A percentile compares a stretch with the other conserved stretches of the same genome.
These are phyloP conservation scores for Colletotrichum gigasporum DNA, from an alignment of 2,329 filamentous ascomycete species.

Conservation along the genomic window DNA sequence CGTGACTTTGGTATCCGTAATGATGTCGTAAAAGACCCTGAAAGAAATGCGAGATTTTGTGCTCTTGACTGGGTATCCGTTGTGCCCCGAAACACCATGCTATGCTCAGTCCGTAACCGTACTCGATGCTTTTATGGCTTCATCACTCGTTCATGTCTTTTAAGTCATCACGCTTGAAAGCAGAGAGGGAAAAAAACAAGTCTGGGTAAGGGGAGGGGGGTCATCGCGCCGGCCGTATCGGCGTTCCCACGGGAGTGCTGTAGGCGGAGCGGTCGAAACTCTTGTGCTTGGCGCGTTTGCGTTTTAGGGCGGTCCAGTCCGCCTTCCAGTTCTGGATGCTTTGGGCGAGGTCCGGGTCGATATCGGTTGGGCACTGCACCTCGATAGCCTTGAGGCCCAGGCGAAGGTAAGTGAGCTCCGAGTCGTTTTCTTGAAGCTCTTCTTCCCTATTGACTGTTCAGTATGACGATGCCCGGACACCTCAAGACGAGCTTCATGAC, in stretches of 20 bases:
- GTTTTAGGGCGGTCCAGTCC: slow-evolving; percentile 65
- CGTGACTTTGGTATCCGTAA: slow-evolving; percentile 21
- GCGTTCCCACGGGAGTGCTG: slow-evolving; percentile 27
- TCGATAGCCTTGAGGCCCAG: slow-evolving; percentile 72
- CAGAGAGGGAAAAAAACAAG: slow-evolving; percentile 20
- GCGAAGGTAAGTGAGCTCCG: slow-evolving; percentile 68
- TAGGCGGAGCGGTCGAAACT: slow-evolving; percentile 29
- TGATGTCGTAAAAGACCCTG: slow-evolving; percentile 20
- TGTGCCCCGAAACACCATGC: slow-evolving; percentile 28
- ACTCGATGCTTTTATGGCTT: slow-evolving; percentile 28
- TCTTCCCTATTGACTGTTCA: slow-evolving; percentile 55
- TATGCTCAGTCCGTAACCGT: slow-evolving; percentile 31
- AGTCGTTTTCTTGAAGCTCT: slow-evolving; percentile 65
- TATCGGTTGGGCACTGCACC: slow-evolving; percentile 62
- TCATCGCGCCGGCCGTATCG: slow-evolving; percentile 27
- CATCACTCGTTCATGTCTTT: slow-evolving; percentile 31
- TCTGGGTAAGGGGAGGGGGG: slow-evolving; percentile 9
- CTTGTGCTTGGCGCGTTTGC: slow-evolving; percentile 46
- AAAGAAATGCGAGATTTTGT: slow-evolving; percentile 24
- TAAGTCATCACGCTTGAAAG: slow-evolving; percentile 29
- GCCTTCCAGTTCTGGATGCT: slow-evolving; percentile 70
- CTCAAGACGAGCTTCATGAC: neutral
- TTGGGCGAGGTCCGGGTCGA: slow-evolving; percentile 64
- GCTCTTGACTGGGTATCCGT: slow-evolving; percentile 27
- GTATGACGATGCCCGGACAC: neutral